Conservation (phyloP, 805 yeast species). For the Starmerella scarabaei region DNA sequence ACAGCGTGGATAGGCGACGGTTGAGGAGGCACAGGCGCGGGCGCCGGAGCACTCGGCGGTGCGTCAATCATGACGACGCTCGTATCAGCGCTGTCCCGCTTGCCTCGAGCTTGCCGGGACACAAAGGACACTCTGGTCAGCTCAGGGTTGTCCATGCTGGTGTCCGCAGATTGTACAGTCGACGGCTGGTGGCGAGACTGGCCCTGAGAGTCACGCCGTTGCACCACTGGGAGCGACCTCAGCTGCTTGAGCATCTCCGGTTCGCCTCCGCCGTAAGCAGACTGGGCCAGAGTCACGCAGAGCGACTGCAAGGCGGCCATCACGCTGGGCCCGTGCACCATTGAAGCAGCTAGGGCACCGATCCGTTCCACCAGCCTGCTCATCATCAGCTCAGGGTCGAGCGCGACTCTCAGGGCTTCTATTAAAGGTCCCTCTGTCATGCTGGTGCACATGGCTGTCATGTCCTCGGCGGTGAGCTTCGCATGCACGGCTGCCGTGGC, state of each 20-base stretch:
- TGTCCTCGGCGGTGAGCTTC: constrained; percentile 8
- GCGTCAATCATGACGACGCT: too few relatives aligned
- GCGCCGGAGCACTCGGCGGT: too few relatives aligned
- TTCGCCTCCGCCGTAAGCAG: constrained; percentile 10
- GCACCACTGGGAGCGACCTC: neutral
- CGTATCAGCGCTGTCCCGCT: too few relatives aligned
- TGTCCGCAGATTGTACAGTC: too few relatives aligned
- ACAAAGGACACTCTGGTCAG: too few relatives aligned
- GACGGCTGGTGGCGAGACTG: too few relatives aligned
- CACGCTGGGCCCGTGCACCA: constrained; percentile 16
- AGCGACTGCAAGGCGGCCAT: constrained; percentile 17
- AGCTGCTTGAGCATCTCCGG: constrained; percentile 3
- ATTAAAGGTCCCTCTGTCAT: constrained; percentile 9
- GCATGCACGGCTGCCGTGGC: constrained; percentile 17
- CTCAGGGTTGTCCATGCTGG: too few relatives aligned
- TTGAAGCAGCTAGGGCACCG: constrained; percentile 16
- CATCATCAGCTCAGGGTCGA: constrained; percentile 7
- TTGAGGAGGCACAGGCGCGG: too few relatives aligned
- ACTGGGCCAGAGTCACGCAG: constrained; percentile 13
- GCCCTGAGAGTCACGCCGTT: too few relatives aligned
- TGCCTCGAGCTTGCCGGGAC: too few relatives aligned
- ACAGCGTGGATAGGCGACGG: too few relatives aligned
- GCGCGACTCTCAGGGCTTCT: constrained; percentile 9
- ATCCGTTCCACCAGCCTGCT: constrained; percentile 11
- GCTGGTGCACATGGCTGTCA: constrained; percentile 4